Conservation (phyloP, 805 yeast species). For the Saturnispora sanitii region DNA sequence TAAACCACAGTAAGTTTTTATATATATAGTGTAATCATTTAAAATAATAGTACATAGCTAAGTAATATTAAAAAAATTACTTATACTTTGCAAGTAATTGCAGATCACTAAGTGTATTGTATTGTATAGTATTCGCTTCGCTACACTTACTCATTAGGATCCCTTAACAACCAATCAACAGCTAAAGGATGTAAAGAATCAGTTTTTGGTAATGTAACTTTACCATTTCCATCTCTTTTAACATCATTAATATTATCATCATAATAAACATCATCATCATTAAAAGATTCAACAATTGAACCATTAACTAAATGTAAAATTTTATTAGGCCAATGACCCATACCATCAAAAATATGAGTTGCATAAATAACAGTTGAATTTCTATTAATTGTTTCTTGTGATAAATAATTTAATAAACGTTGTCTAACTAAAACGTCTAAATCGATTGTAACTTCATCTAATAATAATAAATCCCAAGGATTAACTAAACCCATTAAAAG, state of each 20-base stretch:
- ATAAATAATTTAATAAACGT: constrained; percentile 59
- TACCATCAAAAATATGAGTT: constrained; percentile 94
- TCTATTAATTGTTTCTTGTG: constrained; percentile 60
- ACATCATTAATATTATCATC: constrained; percentile 22
- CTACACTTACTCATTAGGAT: background rate
- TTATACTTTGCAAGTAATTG: too few species aligned
- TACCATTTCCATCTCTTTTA: constrained; percentile 21
- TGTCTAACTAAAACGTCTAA: constrained; percentile 86
- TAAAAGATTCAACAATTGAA: constrained; percentile 30
- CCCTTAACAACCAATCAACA: constrained; percentile 45
- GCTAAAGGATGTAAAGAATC: constrained; percentile 67
- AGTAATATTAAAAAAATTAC: too few species aligned
- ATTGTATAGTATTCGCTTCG: background rate
- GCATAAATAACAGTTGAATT: constrained; percentile 79
- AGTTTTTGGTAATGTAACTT: background rate
- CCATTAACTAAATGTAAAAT: constrained; percentile 74
- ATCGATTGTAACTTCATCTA: constrained; percentile 96
- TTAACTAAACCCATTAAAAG: constrained; percentile 84
- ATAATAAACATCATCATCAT: constrained; percentile 26
- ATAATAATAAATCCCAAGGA: constrained; percentile 80
- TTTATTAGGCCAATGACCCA: constrained; percentile 83
- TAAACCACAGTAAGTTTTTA: too few species aligned
- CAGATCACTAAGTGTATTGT: background rate
- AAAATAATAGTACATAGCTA: too few species aligned
- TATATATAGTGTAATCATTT: too few species aligned